A percentile compares a stretch with the other conserved stretches of the same genome.
Conservation (phyloP, 306 rosid species). For the Citrullus colocynthis region DNA sequence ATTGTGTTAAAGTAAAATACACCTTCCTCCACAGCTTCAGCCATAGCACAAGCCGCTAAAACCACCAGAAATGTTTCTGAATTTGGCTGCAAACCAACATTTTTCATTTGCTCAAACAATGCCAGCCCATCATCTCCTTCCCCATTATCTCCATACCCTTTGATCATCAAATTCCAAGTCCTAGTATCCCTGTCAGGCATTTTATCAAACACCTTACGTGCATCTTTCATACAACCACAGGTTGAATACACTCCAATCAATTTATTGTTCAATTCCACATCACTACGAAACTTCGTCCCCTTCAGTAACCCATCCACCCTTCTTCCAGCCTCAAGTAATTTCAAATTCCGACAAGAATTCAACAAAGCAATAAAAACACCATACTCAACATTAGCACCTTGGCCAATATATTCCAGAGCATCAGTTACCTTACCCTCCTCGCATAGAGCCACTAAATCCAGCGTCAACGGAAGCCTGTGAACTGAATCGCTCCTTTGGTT, state of each 20-base stretch:
- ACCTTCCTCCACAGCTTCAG: conserved; percentile 58
- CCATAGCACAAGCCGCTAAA: conserved; percentile 52
- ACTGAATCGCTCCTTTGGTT: conserved; percentile 21
- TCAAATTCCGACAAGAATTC: conserved; percentile 35
- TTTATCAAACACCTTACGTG: conserved; percentile 60
- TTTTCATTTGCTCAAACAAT: conserved; percentile 48
- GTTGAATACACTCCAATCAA: conserved; percentile 36
- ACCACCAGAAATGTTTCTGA: conserved; percentile 35
- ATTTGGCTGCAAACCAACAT: conserved; percentile 32
- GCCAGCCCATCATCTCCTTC: conserved; percentile 41
- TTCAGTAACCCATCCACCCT: conserved; percentile 41
- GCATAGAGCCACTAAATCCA: conserved; percentile 39
- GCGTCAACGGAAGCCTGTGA: conserved; percentile 9
- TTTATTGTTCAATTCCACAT: conserved; percentile 32
- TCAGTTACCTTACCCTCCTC: conserved; percentile 47
- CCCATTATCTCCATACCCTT: conserved; percentile 41
- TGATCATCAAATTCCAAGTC: conserved; percentile 59
- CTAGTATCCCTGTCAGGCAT: conserved; percentile 37
- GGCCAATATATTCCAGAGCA: conserved; percentile 45
- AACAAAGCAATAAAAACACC: conserved; percentile 33
- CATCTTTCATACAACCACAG: conserved; percentile 57
- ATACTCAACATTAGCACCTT: conserved; percentile 52
- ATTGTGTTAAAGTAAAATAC: conserved; percentile 28
- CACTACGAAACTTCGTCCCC: conserved; percentile 29
- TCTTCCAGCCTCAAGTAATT: conserved; percentile 33